Base-by-base conservation (phyloP, 1,139 yeast species). In the Groenewaldozyma auringiensis region DNA sequence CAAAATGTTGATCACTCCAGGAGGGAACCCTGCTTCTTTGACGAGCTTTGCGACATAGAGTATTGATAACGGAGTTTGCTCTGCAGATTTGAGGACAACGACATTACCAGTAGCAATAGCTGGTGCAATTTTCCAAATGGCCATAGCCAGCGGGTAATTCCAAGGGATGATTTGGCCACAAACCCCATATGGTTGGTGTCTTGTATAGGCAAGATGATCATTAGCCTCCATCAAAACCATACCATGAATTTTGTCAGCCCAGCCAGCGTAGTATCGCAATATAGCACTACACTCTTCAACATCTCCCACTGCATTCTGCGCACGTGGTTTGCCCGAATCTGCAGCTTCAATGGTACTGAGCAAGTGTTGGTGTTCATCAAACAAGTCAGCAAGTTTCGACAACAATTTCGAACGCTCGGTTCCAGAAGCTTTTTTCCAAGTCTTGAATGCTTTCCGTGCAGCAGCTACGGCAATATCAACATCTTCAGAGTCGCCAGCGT, bases 101-200 rank as follows among this genome's bases (percentile, higher is more conserved):
- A 83, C 78, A 69, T 83, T 83, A 67, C 92, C 92, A 50, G 92
- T 76, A 49, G 85, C 88, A 55, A 84, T 67, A 50, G 89, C 88
- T 39, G 94, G 92, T 45, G 82, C 89, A 49, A 84, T 44, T 50
- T 60, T 61, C 94, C 94, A 84, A 21, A 85, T 69, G 58, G 81
- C 74, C 86, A 84, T 83, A 67, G 81, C 73, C 57, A 83, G 62
- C 53, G 95, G 94, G 76, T 83, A 86, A 67, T 86, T 86, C 94
- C 95, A 86, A 53, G 95, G 95, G 52, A 85, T 84, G 58, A 86
- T 83, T 63, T 83, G 89, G 49, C 92, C 94, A 68, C 89, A 82
- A 42, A 86, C 92, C 58, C 95, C 95, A 53, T 82, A 68, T 50
- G 95, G 94, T 64, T 84, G 94, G 53, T 76, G 74, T 47, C 69